Conservation (phyloP, 805 yeast genomes). For the Candida sanyiensis region DNA sequence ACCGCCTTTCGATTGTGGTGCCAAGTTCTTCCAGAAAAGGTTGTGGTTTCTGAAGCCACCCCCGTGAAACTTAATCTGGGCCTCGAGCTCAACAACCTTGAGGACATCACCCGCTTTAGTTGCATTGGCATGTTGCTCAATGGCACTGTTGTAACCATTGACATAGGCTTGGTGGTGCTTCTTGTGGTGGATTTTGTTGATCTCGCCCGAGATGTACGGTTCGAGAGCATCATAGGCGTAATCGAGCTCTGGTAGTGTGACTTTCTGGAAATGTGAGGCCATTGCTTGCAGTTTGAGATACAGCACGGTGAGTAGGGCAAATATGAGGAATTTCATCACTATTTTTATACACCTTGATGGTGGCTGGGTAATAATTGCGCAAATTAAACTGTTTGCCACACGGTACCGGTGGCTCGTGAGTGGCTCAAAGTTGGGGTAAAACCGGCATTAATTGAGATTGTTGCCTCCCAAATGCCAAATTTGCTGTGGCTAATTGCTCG, state of each 20-base stretch:
- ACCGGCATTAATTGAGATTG: too few species aligned
- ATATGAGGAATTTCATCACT: neutral
- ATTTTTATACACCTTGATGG: neutral
- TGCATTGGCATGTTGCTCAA: constrained; percentile 67
- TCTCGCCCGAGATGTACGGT: constrained; percentile 79
- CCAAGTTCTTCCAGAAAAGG: constrained; percentile 81
- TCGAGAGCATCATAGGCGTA: constrained; percentile 82
- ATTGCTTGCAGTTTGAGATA: neutral
- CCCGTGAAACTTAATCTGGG: constrained; percentile 80
- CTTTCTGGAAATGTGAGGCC: constrained; percentile 19
- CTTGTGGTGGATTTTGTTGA: constrained; percentile 79
- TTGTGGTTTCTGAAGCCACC: constrained; percentile 88
- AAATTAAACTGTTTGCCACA: too few species aligned
- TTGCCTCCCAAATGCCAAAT: too few species aligned
- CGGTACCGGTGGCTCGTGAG: too few species aligned
- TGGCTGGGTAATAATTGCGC: too few species aligned
- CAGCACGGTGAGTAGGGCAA: neutral
- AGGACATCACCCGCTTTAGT: constrained; percentile 49
- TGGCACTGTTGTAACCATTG: constrained; percentile 71
- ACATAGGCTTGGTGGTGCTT: constrained; percentile 93
- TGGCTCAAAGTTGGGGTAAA: too few species aligned
- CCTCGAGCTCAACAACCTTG: constrained; percentile 58
- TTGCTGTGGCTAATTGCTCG: too few species aligned
- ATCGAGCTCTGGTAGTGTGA: constrained; percentile 71
- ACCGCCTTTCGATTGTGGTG: constrained; percentile 70